Evolutionary conservation across 495 filamentous ascomycete species (phyloP), one percentile per base, ranked within the genome.

Genomic region (Jackrogersella multiformis): DNA sequence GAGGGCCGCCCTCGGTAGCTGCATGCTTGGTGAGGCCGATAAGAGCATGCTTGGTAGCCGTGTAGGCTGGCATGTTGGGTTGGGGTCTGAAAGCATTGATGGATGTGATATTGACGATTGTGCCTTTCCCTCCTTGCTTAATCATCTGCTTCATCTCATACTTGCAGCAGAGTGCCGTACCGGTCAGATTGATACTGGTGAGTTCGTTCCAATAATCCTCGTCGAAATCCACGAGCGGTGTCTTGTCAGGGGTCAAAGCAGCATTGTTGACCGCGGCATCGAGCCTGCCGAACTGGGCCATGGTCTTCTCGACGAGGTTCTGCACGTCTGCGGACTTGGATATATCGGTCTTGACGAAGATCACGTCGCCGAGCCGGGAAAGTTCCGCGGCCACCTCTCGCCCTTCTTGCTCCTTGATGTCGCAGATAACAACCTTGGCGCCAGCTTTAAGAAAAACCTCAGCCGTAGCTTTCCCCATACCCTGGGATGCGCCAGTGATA

Each of bases 261-360:
- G 89, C 89, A 66, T 91, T 90, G 73, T 86, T 88, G 15, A 91
- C 82, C 54, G 88, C 89, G 10, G 89, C 77, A 64, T 91, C 87
- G 1, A 91, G 73, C 12, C 80, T 74, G 1, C 76, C 76, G 67
- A 87, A 91, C 5, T 65, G 67, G 32, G 81, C 74, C 2, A 86
- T 84, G 0, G 81, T 82, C 58, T 78, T 66, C n/a, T 72, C 60
- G 35, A 89, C 71, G 10, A 63, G 74, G 18, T 63, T 56, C 8
- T 61, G 61, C 48, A 81, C 68, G 9, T 76, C 74, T 2, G 54
- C 53, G 2, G 53, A 49, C 32, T 58, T 70, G 4, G 68, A 70
- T 35, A 70, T 66, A 26, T 78, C 72, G 0, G 74, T 56, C 21
- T 69, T 59, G 23, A 78, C 59, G 39, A 74, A 76, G n/a, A 69